Evolutionary conservation across 2,329 filamentous ascomycete species (phyloP).

Genomic region (Xylaria arbuscula): DNA sequence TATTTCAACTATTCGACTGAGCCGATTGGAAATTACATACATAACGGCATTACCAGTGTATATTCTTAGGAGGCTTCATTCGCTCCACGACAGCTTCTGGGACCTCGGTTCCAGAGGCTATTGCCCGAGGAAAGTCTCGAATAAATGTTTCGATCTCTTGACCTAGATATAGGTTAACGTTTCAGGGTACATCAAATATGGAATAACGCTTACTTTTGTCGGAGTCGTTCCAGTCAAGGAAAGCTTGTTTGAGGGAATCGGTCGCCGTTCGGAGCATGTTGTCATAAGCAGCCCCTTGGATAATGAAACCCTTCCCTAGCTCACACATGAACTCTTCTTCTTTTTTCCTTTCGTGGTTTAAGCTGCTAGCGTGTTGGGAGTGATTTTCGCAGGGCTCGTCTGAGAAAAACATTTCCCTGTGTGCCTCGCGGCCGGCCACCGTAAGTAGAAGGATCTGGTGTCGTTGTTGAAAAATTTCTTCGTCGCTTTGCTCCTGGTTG

Average conservation of each 20-base stretch:
- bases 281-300: background rate
- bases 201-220: conserved; percentile 1
- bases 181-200: background rate
- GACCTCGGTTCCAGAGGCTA: background rate
- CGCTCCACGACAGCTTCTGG: background rate
- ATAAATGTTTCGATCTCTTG: background rate
- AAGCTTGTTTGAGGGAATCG: background rate
- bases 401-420: background rate
- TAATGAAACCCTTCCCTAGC: background rate
- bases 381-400: no score
- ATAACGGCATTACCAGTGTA: background rate
- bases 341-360: background rate
- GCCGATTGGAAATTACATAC: background rate
- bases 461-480: background rate
- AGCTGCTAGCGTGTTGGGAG: background rate
- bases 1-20: background rate
- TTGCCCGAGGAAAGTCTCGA: background rate
- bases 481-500: background rate
- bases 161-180: background rate
- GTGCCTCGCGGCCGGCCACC: background rate
- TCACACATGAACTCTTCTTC: background rate
- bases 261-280: background rate
- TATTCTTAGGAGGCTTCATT: background rate
- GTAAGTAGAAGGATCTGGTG: background rate
- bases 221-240: background rate